Evolutionary conservation across 371 early-diverging fungal genomes (phyloP).

Genomic region (Circinella umbellata): DNA sequence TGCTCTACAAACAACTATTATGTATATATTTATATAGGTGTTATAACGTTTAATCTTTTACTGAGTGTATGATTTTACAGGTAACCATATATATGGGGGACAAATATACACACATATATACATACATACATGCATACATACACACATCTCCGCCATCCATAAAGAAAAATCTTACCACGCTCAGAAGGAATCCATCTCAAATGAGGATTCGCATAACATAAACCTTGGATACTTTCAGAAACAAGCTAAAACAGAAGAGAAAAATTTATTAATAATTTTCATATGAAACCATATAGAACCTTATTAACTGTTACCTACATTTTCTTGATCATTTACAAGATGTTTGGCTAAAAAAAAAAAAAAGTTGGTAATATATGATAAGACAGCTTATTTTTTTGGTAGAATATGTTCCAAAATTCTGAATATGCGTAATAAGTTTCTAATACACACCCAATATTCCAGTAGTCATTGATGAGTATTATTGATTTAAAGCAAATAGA

Average conservation of each 20-base stretch:
- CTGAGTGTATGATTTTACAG: no score
- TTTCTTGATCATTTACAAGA: conserved; percentile 41
- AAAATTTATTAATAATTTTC: not conserved
- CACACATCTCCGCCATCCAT: not conserved
- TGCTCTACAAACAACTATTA: conserved; percentile 56
- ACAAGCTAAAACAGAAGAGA: conserved; percentile 28
- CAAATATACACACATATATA: no score
- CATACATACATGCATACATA: no score
- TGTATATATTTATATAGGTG: not conserved
- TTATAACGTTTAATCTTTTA: not conserved
- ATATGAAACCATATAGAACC: no score
- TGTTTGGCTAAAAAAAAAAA: conserved; percentile 31
- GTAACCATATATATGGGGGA: no score
- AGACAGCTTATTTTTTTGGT: no score
- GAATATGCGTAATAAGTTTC: no score
- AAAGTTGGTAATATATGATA: no score
- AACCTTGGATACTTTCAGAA: conserved; percentile 40
- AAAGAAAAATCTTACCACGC: conserved; percentile 26
- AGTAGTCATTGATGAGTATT: no score
- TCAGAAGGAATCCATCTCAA: conserved; percentile 36
- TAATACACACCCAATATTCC: no score
- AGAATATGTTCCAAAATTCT: no score
- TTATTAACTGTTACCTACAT: conserved; percentile 21
- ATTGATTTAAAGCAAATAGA: no score
- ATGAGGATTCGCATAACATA: conserved; percentile 48